These are phyloP conservation scores for Lyophyllum shimeji DNA, from an alignment of 768 basidiomycete species.

Conservation along the genomic window DNA sequence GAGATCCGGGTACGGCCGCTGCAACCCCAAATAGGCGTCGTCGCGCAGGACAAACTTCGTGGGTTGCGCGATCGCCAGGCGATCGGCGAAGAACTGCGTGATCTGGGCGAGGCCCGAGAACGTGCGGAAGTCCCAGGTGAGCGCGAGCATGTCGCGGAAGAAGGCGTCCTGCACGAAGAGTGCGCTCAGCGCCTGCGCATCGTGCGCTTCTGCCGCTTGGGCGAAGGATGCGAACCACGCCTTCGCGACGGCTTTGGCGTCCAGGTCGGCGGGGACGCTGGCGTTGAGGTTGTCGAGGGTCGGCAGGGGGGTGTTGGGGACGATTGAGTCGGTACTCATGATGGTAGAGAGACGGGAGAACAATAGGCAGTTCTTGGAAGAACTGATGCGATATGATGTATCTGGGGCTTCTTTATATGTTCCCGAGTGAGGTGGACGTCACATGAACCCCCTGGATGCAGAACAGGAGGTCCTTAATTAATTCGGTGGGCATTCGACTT, in stretches of 20 bases:
- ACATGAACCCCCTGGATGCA: background rate
- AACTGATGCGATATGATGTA: background rate
- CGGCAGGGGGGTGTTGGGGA: conserved; percentile 22
- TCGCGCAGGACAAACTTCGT: conserved; percentile 30
- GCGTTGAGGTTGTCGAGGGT: conserved; percentile 26
- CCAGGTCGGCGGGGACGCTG: conserved; percentile 18
- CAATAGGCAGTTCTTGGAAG: background rate
- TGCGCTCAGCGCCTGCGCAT: conserved; percentile 13
- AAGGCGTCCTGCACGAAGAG: conserved; percentile 22
- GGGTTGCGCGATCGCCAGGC: conserved; percentile 13
- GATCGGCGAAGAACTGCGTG: conserved; percentile 19
- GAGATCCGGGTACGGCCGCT: conserved; percentile 48
- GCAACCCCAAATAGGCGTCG: conserved; percentile 30
- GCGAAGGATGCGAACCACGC: conserved; percentile 28
- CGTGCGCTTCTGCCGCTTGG: conserved; percentile 9
- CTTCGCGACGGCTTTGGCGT: conserved; percentile 20
- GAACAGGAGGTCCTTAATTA: background rate
- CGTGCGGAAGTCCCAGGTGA: conserved; percentile 27
- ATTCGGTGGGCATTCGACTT: background rate
- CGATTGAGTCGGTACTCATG: background rate
- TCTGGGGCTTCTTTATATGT: background rate
- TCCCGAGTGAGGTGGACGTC: background rate
- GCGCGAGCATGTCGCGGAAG: conserved; percentile 21
- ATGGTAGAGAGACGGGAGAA: background rate
- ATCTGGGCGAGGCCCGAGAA: conserved; percentile 19